A percentile compares a stretch with the other conserved stretches of the same genome.
These are phyloP conservation scores for Draba incana DNA, from an alignment of 345 rosid genomes.

Conservation along the genomic window DNA sequence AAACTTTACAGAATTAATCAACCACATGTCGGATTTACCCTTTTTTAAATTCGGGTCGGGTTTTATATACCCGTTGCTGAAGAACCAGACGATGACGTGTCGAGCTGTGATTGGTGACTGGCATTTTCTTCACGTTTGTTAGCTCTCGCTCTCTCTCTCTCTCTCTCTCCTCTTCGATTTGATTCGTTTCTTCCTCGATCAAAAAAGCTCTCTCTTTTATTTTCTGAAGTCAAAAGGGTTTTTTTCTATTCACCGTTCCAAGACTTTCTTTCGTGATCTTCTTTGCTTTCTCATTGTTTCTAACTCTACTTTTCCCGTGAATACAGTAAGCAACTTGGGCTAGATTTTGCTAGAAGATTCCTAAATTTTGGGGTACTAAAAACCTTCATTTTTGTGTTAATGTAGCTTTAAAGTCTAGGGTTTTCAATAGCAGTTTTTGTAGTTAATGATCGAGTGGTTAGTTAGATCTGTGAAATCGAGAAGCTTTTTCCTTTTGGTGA, in stretches of 20 bases:
- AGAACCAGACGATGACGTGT: conserved; percentile 39
- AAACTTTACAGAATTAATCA: conserved; percentile 22
- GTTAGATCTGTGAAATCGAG: conserved; percentile 33
- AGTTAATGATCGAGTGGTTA: conserved; percentile 20
- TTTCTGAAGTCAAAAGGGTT: conserved; percentile 39
- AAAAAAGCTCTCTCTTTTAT: conserved; percentile 31
- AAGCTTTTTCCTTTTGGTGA: neutral
- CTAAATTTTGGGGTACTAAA: conserved; percentile 3
- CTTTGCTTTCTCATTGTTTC: conserved; percentile 20
- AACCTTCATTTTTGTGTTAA: conserved; percentile 19
- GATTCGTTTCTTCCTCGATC: conserved; percentile 43
- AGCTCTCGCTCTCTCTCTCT: conserved; percentile 13
- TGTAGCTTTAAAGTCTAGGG: conserved; percentile 31
- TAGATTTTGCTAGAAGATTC: conserved; percentile 28
- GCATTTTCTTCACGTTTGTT: conserved; percentile 32
- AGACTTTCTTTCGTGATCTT: conserved; percentile 14
- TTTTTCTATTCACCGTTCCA: conserved; percentile 13
- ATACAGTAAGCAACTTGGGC: conserved; percentile 22
- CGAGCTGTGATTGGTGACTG: conserved; percentile 32
- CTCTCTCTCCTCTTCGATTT: conserved; percentile 18
- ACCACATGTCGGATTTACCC: conserved; percentile 7
- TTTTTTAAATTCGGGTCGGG: conserved; percentile 3
- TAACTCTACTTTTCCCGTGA: conserved; percentile 27
- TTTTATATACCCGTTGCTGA: too few species aligned
- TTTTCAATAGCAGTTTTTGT: conserved; percentile 1